Conservation (phyloP, 371 early-diverging fungal genomes). For the Rhizopus stolonifer region DNA sequence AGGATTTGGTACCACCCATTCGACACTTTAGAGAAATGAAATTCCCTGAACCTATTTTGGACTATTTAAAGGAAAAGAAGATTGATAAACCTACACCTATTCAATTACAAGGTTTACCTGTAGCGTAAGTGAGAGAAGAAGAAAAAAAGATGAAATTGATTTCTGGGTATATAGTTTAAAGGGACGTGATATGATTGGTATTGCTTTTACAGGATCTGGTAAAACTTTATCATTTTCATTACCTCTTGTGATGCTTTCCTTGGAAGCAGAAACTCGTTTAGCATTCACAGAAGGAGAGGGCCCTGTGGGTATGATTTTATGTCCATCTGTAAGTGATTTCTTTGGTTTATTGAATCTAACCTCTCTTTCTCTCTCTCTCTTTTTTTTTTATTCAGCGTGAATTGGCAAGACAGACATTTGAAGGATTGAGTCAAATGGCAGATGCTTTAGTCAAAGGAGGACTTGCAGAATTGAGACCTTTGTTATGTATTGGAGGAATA, state of each 20-base stretch:
- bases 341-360: no score
- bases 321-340: slow-evolving; percentile 73
- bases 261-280: slow-evolving; percentile 78
- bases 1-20: slow-evolving; percentile 76
- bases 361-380: no score
- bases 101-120: slow-evolving; percentile 93
- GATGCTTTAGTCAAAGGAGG: slow-evolving; percentile 64
- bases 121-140: slow-evolving; percentile 46
- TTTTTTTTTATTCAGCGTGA: slow-evolving; percentile 59
- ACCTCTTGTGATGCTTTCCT: slow-evolving; percentile 81
- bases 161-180: slow-evolving; percentile 37
- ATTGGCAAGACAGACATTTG: slow-evolving; percentile 86
- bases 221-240: slow-evolving; percentile 97
- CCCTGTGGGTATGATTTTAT: slow-evolving; percentile 86
- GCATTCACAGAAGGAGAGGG: slow-evolving; percentile 88
- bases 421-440: slow-evolving; percentile 67
- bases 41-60: slow-evolving; percentile 77
- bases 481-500: slow-evolving; percentile 95
- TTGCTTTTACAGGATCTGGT: slow-evolving; percentile 99
- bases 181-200: slow-evolving; percentile 94
- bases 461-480: slow-evolving; percentile 70
- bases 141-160: not conserved
- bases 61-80: slow-evolving; percentile 77
- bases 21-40: slow-evolving; percentile 71
- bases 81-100: slow-evolving; percentile 95